Conservation (phyloP, 2,329 filamentous ascomycete species). For the Exophiala sideris region DNA sequence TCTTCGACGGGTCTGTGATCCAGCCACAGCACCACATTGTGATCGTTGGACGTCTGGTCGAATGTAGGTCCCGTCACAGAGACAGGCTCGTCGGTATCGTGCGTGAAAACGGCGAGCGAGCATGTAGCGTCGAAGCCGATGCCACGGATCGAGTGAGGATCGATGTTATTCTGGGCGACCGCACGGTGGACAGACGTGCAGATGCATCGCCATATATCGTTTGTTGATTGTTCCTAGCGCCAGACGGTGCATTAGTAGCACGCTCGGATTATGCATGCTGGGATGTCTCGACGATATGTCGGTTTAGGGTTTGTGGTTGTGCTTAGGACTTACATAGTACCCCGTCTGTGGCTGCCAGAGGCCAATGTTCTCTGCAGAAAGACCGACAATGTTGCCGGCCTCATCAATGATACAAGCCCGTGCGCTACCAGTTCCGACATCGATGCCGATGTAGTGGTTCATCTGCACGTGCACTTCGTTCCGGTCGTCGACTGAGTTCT, state of each 20-base stretch:
- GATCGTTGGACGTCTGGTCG: constrained; percentile 73
- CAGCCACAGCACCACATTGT: constrained; percentile 95
- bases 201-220: constrained; percentile 94
- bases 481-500: constrained; percentile 45
- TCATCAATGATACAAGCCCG: constrained; percentile 93
- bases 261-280: background rate
- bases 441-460: constrained; percentile 76
- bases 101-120: constrained; percentile 84
- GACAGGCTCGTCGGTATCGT: constrained; percentile 86
- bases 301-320: background rate
- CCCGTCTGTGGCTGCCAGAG: constrained; percentile 74
- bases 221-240: constrained; percentile 87
- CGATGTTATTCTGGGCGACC: constrained; percentile 75
- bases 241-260: background rate
- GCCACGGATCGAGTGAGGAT: constrained; percentile 72
- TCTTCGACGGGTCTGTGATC: constrained; percentile 90
- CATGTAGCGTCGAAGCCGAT: constrained; percentile 99
- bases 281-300: background rate
- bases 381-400: constrained; percentile 75
- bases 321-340: constrained; percentile 59
- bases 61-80: constrained; percentile 88
- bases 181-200: constrained; percentile 82
- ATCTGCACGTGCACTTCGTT: constrained; percentile 56
- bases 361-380: constrained; percentile 72
- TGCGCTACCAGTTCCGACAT: constrained; percentile 93